phyloP scores from a whole-genome alignment of 176 grass and related monocot genomes.

The Pharus latifolius region DNA sequence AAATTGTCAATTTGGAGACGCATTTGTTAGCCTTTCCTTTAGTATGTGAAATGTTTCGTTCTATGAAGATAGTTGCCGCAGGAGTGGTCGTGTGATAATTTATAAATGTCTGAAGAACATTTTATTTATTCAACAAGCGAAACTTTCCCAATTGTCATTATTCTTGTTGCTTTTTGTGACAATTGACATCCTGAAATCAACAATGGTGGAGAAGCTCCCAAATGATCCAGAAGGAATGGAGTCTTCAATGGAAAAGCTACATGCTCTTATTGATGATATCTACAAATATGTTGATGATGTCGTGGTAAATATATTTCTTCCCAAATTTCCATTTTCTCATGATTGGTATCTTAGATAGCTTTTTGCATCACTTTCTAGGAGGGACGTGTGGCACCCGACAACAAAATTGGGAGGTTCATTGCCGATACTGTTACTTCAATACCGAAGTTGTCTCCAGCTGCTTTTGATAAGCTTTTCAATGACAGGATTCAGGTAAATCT shows the following conservation, averaged over 20 bases:
- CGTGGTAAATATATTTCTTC: constrained; percentile 38
- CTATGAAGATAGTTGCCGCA: not conserved
- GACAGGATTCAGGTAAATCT: constrained; percentile 75
- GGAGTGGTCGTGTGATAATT: not conserved
- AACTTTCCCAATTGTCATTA: not conserved
- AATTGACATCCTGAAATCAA: constrained; percentile 80
- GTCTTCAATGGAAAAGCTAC: constrained; percentile 73
- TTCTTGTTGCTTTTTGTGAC: not conserved
- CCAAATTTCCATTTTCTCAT: not conserved
- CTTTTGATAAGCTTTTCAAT: constrained; percentile 89
- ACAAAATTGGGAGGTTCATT: constrained; percentile 65
- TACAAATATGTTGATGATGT: constrained; percentile 93
- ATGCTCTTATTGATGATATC: constrained; percentile 74
- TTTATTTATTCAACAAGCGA: not conserved
- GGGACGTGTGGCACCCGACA: constrained; percentile 50
- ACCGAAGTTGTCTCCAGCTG: constrained; percentile 62
- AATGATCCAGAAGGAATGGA: constrained; percentile 94
- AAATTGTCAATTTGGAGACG: not conserved
- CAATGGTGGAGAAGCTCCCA: constrained; percentile 72
- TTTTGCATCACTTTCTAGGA: constrained; percentile 37
- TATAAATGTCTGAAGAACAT: not conserved
- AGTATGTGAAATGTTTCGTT: not conserved
- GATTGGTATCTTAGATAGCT: not conserved
- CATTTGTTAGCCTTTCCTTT: not conserved
- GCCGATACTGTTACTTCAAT: constrained; percentile 59